Evolutionary conservation across 306 rosid species (phyloP).

Genomic region (Inga laurina): DNA sequence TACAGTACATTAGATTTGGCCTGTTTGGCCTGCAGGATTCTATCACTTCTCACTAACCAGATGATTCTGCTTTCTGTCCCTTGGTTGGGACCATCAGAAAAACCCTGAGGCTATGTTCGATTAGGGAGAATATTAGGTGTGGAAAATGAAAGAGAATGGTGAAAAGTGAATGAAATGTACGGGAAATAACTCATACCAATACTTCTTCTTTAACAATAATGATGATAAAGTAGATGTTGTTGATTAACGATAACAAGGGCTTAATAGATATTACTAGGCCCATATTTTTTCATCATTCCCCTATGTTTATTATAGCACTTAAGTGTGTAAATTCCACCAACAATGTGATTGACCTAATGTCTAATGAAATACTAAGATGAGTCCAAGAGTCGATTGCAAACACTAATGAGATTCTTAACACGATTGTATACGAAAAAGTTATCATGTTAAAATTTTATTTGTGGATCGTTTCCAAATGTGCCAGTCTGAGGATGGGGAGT

Average conservation of each 20-base stretch:
- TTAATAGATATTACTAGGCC: neutral
- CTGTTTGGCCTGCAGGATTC: neutral
- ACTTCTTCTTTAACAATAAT: neutral
- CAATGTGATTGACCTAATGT: neutral
- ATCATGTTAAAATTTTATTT: too few relatives aligned
- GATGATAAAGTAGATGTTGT: neutral
- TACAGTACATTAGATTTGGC: neutral
- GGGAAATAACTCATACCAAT: neutral
- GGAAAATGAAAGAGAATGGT: neutral
- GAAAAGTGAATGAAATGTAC: neutral
- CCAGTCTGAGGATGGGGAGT: neutral
- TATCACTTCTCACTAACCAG: neutral
- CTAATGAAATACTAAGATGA: neutral
- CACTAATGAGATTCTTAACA: neutral
- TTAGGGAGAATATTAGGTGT: neutral
- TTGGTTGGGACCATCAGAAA: neutral
- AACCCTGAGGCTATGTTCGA: neutral
- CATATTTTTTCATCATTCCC: neutral
- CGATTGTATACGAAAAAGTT: neutral
- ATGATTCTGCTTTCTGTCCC: neutral
- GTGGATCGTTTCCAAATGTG: neutral
- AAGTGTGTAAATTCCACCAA: neutral
- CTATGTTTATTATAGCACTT: neutral
- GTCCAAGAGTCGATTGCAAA: neutral
- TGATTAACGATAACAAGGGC: neutral